Base-by-base conservation (phyloP, 768 basidiomycete genomes). In the Strobilomyces echinocephalus region DNA sequence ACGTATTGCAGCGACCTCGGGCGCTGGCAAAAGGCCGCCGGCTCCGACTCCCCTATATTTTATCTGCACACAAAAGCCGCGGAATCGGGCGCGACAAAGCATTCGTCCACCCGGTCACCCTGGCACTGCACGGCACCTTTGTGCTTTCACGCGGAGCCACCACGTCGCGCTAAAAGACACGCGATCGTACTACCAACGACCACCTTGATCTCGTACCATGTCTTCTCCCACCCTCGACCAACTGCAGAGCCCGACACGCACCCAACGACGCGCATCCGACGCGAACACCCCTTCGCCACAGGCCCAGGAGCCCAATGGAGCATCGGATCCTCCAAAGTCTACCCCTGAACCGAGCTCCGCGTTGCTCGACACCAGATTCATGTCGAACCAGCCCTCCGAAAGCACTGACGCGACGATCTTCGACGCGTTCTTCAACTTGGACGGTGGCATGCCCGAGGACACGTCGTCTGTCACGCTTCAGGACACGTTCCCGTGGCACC, bases 401-500 rank as follows among this genome's bases (percentile, higher is more conserved):
- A 4, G 3, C 8, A 58, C 57, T 7, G 46, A 54, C 26, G 35
- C 38, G 12, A 49, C 60, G 21, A 21, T 45, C 1, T 35, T 46
- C 7, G 46, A 16, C 40, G 24, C 8, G 24, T 31, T 44, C n/a
- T 2, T 24, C 24, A 24, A 24, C 24, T 12, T 8, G 15, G 52
- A 57, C 4, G 6, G 47, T 53, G 47, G 35, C 49, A 18, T 24
- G 11, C 34, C 48, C 3, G 55, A 62, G 8, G 26, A 54, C 47
- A 40, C 43, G 49, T 63, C 58, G n/a, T 59, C 60, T 5, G 18
- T 30, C 33, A 63, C 58, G 2, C 46, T 62, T 30, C 55, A 50
- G 20, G 52, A 46, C 30, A 39, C 40, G 26, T 51, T 52, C 10
- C 47, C 46, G 51, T 53, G 57, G 51, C 57, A 49, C 35, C 35